These are phyloP conservation scores for Paraglomus occultum DNA, from an alignment of 192 early-diverging fungal genomes.

Conservation along the genomic window DNA sequence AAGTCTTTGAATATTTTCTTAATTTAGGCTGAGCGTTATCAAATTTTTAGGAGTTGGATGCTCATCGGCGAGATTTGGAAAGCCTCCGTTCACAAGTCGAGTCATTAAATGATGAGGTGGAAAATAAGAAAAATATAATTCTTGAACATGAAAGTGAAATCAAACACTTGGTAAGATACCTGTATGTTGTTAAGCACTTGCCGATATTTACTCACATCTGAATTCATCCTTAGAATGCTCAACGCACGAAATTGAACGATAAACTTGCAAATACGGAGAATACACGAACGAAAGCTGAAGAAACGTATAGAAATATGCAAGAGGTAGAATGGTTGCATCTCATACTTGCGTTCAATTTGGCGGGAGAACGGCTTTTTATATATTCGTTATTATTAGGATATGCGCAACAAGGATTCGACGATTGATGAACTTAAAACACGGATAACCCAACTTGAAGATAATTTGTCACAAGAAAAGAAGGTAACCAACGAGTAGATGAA, in stretches of 20 bases:
- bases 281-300: conserved; percentile 33
- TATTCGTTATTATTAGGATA: neutral
- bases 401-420: conserved; percentile 35
- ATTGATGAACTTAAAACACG: conserved; percentile 41
- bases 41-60: conserved; percentile 37
- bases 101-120: conserved; percentile 18
- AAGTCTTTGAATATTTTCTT: neutral
- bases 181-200: neutral
- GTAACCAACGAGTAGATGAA: neutral
- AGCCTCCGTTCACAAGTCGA: conserved; percentile 32
- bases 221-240: neutral
- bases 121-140: conserved; percentile 34
- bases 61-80: conserved; percentile 37
- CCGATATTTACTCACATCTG: neutral
- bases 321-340: conserved; percentile 4
- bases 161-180: conserved; percentile 36
- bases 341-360: neutral
- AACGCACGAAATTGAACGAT: conserved; percentile 33
- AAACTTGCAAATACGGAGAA: conserved; percentile 34
- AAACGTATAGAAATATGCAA: conserved; percentile 26
- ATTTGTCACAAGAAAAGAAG: conserved; percentile 25
- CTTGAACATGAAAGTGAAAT: conserved; percentile 37
- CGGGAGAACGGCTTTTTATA: neutral
- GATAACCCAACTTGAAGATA: conserved; percentile 18
- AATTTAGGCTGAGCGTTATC: neutral